phyloP scores from a whole-genome alignment of 2,329 filamentous ascomycete species.

The Cercospora sp. region DNA sequence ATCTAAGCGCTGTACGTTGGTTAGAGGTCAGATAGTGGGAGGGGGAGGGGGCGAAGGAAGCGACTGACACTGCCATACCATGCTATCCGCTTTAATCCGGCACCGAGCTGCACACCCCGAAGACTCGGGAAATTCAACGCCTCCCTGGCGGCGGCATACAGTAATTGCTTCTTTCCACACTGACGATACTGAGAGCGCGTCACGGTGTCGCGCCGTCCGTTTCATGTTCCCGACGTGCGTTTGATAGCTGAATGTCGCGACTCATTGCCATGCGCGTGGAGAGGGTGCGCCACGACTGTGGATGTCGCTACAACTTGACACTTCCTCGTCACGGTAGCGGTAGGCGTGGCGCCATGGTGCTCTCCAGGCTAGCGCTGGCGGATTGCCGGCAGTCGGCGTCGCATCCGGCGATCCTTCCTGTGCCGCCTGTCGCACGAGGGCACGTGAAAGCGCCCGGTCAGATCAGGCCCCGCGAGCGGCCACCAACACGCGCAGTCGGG shows the following conservation, averaged over 20 bases:
- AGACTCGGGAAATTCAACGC: conserved; percentile 4
- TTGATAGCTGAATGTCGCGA: neutral
- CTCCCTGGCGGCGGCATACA: neutral
- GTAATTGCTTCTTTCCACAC: neutral
- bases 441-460: neutral
- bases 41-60: conserved; percentile 6
- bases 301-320: neutral
- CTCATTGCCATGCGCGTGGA: neutral
- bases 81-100: conserved; percentile 2
- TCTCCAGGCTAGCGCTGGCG: neutral
- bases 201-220: neutral
- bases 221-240: neutral
- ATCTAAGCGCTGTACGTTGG: conserved; percentile 25
- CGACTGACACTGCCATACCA: conserved; percentile 1
- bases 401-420: neutral
- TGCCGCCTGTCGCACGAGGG: neutral
- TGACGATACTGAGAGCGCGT: neutral
- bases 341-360: neutral
- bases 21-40: conserved; percentile 16
- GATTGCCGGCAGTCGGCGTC: neutral
- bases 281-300: neutral
- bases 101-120: conserved; percentile 8
- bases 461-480: neutral
- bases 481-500: neutral
- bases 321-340: neutral